Evolutionary conservation across 805 yeast species (phyloP), one percentile per base, ranked within the genome.

Genomic region (Candida xyloterini): DNA sequence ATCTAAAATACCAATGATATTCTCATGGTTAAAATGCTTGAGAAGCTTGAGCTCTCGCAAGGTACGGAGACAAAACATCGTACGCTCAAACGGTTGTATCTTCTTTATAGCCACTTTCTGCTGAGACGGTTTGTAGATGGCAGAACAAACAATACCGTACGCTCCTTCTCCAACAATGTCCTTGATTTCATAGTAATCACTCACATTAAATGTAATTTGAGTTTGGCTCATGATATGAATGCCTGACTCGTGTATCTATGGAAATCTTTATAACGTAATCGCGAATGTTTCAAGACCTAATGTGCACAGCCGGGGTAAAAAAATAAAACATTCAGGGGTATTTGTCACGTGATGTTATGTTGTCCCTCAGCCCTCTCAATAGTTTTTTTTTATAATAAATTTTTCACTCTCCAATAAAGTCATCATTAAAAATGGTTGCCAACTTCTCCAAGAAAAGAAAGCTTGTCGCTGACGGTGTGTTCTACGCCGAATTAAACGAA

Each of bases 381-480:
- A n/a, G n/a, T n/a, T n/a, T n/a, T n/a, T n/a, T n/a, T n/a, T n/a
- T n/a, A n/a, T n/a, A 16, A 18, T 23, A 40, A 41, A 40, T 33
- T 30, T 27, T 24, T 22, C 27, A 24, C 40, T 35, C 33, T 6
- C 33, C 6, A 33, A 40, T 31, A 37, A 25, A 15, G 24, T 30
- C 26, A 30, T 32, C 25, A 41, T 30, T 43, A 59, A 47, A 47
- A 51, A 59, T 62, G 64, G 66, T 53, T 54, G 59, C 61, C 43
- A 68, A 75, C 67, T 84, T 90, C 73, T 91, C 98, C 68, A 87
- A 88, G 79, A 91, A 88, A 80, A 90, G 97, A 87, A 90, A 90
- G 90, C 85, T 90, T 70, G 98, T 93, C 71, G 96, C 96, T 75
- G 99, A 93, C 82, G 99, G 99, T 87, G 99, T 93, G 67, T 88